phyloP scores from a whole-genome alignment of 2,329 filamentous ascomycete species.

The Ascomycota sp. region DNA sequence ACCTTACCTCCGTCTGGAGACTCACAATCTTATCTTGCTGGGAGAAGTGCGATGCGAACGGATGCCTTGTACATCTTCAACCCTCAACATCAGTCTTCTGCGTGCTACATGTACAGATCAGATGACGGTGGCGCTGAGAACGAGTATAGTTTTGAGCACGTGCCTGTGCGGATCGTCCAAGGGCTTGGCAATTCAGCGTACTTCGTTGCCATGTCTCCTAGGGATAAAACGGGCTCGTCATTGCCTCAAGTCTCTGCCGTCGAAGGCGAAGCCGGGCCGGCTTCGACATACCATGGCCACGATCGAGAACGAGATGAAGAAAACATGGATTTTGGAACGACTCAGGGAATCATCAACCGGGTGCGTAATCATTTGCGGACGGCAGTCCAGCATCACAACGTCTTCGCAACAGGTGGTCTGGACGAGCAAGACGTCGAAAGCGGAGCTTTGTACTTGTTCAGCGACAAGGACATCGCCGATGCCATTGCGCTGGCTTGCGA shows the following conservation, averaged over 20 bases:
- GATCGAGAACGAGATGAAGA: not conserved
- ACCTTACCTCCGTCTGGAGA: too few relatives aligned
- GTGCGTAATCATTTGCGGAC: slow-evolving; percentile 1
- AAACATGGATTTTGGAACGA: not conserved
- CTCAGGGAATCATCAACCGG: not conserved
- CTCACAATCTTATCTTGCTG: too few relatives aligned
- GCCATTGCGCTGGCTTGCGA: slow-evolving; percentile 1
- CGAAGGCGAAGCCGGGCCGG: not conserved
- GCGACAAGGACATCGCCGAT: slow-evolving; percentile 2
- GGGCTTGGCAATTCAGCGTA: slow-evolving; percentile 2
- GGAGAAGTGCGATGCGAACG: not conserved
- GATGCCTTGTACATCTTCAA: slow-evolving; percentile 4
- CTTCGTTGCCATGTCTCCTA: slow-evolving; percentile 1
- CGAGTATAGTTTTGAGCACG: slow-evolving; percentile 2
- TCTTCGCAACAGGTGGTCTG: slow-evolving; percentile 1
- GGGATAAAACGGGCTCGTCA: not conserved
- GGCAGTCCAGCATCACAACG: not conserved
- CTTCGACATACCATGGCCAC: not conserved
- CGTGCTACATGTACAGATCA: slow-evolving; percentile 2
- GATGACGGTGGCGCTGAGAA: not conserved
- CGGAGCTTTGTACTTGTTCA: slow-evolving; percentile 3
- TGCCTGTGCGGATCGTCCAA: slow-evolving; percentile 2
- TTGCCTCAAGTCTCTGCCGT: not conserved
- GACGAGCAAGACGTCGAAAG: not conserved
- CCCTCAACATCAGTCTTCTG: slow-evolving; percentile 1